These are phyloP conservation scores for Zalaria sp. DNA, from an alignment of 2,329 filamentous ascomycete genomes.

Conservation along the genomic window DNA sequence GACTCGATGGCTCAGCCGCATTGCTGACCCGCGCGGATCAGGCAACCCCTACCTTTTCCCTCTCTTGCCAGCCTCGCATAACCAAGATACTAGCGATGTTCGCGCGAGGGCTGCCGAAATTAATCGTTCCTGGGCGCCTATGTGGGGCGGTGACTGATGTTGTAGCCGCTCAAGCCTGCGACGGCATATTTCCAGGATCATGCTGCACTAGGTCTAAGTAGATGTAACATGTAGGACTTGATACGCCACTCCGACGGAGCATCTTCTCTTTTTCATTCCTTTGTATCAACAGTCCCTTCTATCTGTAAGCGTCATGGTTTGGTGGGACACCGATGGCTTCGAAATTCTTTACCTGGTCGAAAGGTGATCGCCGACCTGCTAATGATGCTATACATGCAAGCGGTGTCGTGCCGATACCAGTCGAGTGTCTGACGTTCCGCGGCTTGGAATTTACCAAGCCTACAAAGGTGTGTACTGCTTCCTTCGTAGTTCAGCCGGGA, in stretches of 20 bases:
- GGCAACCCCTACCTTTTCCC: background rate
- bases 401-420: slow-evolving; percentile 23
- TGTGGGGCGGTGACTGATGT: background rate
- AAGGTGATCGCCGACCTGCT: slow-evolving; percentile 20
- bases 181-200: too few species aligned
- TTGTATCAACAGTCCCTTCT: background rate
- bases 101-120: background rate
- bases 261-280: background rate
- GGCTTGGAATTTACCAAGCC: slow-evolving; percentile 6
- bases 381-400: slow-evolving; percentile 20
- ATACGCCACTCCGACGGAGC: too few species aligned
- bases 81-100: background rate
- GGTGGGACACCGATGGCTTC: slow-evolving; percentile 18
- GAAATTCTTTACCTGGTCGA: slow-evolving; percentile 31
- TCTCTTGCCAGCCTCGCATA: background rate
- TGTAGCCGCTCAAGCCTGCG: background rate
- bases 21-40: background rate
- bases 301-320: background rate
- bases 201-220: too few species aligned
- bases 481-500: background rate
- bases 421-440: slow-evolving; percentile 9
- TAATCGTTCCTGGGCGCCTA: background rate
- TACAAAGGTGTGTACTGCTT: slow-evolving; percentile 7
- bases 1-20: background rate
- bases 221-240: too few species aligned